Conservation (phyloP, 257 asterid species). For the Gentiana macrophylla region DNA sequence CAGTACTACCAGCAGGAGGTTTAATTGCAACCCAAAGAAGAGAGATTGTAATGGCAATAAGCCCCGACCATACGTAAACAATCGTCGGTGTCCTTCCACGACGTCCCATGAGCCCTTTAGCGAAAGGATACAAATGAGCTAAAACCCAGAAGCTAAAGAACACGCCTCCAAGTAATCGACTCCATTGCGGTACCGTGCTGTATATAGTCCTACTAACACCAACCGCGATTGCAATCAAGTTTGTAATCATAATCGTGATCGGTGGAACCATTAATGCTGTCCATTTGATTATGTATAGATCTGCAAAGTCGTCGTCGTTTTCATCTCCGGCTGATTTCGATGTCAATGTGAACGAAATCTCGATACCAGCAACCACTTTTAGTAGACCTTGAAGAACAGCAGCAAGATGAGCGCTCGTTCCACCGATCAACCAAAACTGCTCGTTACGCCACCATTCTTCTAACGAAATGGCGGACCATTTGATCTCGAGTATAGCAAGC, state of each 20-base stretch:
- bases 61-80: slow-evolving; percentile 83
- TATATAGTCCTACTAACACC: slow-evolving; percentile 78
- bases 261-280: slow-evolving; percentile 70
- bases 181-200: slow-evolving; percentile 80
- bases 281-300: slow-evolving; percentile 65
- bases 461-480: slow-evolving; percentile 65
- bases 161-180: slow-evolving; percentile 74
- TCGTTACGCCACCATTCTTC: slow-evolving; percentile 96
- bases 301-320: slow-evolving; percentile 56
- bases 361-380: slow-evolving; percentile 76
- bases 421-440: slow-evolving; percentile 85
- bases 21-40: slow-evolving; percentile 76
- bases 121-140: slow-evolving; percentile 76
- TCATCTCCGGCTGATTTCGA: slow-evolving; percentile 71
- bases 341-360: slow-evolving; percentile 70
- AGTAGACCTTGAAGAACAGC: slow-evolving; percentile 83
- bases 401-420: slow-evolving; percentile 85
- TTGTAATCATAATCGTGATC: slow-evolving; percentile 55
- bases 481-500: slow-evolving; percentile 66
- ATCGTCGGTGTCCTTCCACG: slow-evolving; percentile 81
- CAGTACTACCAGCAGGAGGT: slow-evolving; percentile 44
- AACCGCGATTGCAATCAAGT: slow-evolving; percentile 67
- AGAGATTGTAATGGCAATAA: slow-evolving; percentile 67
- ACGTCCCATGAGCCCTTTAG: slow-evolving; percentile 78
- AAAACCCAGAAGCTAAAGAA: slow-evolving; percentile 90